phyloP scores from a whole-genome alignment of 2,329 filamentous ascomycete species.

The Cercospora berteroae region DNA sequence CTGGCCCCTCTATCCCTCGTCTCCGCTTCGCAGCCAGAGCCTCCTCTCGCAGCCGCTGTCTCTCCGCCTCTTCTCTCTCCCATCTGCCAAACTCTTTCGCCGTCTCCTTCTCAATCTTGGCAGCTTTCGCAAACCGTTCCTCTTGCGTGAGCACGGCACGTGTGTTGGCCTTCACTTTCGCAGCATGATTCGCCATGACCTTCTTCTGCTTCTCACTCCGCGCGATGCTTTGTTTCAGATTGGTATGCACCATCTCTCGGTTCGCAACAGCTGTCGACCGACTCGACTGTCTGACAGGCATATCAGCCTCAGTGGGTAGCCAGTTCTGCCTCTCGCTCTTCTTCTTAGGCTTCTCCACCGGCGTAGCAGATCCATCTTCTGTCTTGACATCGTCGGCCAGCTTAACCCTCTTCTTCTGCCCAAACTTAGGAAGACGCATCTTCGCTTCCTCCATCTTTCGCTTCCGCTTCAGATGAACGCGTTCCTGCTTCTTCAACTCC shows the following conservation, averaged over 20 bases:
- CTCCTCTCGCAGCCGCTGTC: conserved; percentile 77
- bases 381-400: conserved; percentile 40
- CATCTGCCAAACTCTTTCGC: conserved; percentile 83
- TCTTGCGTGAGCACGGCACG: conserved; percentile 83
- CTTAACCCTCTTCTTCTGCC: conserved; percentile 69
- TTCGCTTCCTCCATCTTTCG: conserved; percentile 76
- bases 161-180: conserved; percentile 65
- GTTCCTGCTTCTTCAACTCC: conserved; percentile 75
- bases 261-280: conserved; percentile 63
- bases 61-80: conserved; percentile 88
- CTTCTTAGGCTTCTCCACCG: conserved; percentile 51
- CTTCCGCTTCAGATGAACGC: conserved; percentile 71
- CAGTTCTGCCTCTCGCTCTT: conserved; percentile 71
- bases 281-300: conserved; percentile 60
- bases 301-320: conserved; percentile 63
- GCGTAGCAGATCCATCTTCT: conserved; percentile 26
- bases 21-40: conserved; percentile 86
- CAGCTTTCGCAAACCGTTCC: conserved; percentile 55
- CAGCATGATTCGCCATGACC: conserved; percentile 61
- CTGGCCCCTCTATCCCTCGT: conserved; percentile 80
- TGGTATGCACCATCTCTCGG: conserved; percentile 59
- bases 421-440: conserved; percentile 53
- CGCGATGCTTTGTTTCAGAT: conserved; percentile 68
- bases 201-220: conserved; percentile 64
- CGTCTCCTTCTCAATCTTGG: conserved; percentile 73